Evolutionary conservation across 345 rosid species (phyloP), one percentile per base, ranked within the genome.

Genomic region (Salix arbutifolia): DNA sequence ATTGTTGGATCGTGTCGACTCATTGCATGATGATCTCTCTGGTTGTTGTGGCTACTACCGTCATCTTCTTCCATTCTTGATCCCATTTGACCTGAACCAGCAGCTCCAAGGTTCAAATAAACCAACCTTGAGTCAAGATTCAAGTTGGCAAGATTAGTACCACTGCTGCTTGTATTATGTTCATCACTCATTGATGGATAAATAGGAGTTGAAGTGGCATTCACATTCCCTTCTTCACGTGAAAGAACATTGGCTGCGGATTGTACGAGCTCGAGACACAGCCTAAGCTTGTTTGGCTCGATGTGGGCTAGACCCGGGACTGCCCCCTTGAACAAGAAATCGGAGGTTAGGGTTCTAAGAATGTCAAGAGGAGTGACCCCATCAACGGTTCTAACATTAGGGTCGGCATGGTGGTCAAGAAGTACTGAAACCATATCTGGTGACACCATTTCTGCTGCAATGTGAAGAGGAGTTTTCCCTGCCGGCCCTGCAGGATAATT

Each of bases 401-500:
- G 99, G 80, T 96, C 96, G 0, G 98, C 99, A 58, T 96, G 99
- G 65, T 96, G 99, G 74, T 96, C 99, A 5, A 96, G 86, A 42
- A 96, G 85, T 12, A 96, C 99, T 5, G 98, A 90, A 60, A 94
- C 99, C 99, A 96, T 96, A 76, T 96, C 99, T 0, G 98, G 97
- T 17, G 98, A 96, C 35, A 96, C 98, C 99, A 96, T 94, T 80
- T 96, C 98, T 5, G 99, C 94, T 0, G 99, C 99, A 5, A 92
- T 82, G 77, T 96, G 99, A 25, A 96, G 92, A 1, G 99, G 96
- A 31, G 98, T 92, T 82, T 92, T 96, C 12, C 97, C 96, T 0
- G 94, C 92, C 0, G 97, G 97, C 0, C 99, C 99, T 0, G 98
- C 98, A 1, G 89, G 97, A 82, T 88, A 94, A 85, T 96, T 96